Conservation (phyloP, 2,329 filamentous ascomycete species). For the Nectriaceae sp. region DNA sequence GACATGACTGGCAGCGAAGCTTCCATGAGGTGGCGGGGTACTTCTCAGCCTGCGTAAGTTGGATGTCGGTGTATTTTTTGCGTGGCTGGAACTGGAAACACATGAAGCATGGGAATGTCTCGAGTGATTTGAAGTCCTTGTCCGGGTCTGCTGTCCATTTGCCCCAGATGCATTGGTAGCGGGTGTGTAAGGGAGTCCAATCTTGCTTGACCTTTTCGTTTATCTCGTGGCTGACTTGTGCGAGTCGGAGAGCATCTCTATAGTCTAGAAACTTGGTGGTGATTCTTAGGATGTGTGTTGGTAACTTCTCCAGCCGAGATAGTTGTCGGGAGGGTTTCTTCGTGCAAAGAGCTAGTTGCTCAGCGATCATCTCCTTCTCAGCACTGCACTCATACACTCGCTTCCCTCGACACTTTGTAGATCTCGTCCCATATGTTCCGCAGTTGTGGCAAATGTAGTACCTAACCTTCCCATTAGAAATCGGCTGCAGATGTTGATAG, state of each 20-base stretch:
- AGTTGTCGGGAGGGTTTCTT: neutral
- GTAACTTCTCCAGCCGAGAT: conserved; percentile 10
- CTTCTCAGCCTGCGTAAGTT: neutral
- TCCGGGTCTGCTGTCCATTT: conserved; percentile 9
- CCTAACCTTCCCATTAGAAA: conserved; percentile 7
- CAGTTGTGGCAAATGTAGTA: conserved; percentile 27
- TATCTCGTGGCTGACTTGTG: conserved; percentile 4
- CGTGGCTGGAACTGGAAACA: conserved; percentile 12
- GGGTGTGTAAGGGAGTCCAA: conserved; percentile 13
- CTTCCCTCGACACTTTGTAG: conserved; percentile 11
- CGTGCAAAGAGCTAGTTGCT: conserved; percentile 2
- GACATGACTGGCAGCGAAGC: conserved; percentile 14
- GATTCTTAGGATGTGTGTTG: conserved; percentile 11
- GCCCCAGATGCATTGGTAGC: conserved; percentile 12
- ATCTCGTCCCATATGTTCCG: conserved; percentile 13
- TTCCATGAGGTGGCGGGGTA: conserved; percentile 13
- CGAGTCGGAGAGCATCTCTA: conserved; percentile 8
- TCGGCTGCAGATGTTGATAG: conserved; percentile 4
- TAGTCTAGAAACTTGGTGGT: conserved; percentile 11
- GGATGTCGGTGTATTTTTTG: conserved; percentile 6
- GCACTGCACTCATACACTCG: neutral
- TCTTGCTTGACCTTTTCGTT: conserved; percentile 9
- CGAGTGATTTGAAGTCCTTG: neutral
- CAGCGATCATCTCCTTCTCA: neutral
- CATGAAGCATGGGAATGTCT: conserved; percentile 15